Conservation (phyloP, 1,284 basidiomycete genomes). For the Moesziomyces sp. region DNA sequence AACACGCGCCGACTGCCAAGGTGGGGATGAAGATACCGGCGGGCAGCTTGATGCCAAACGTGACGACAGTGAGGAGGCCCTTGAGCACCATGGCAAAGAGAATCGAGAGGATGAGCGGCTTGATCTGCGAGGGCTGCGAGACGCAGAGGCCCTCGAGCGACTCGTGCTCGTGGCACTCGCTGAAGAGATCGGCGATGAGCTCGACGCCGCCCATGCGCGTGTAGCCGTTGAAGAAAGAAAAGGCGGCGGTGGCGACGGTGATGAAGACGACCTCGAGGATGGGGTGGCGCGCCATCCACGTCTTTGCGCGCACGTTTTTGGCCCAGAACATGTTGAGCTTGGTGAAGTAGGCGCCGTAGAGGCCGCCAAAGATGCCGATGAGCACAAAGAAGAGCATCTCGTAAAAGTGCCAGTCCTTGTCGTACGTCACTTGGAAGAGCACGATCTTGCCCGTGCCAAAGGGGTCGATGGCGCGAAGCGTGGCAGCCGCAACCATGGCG, state of each 20-base stretch:
- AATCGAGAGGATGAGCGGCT: constrained; percentile 77
- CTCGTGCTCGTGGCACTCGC: constrained; percentile 72
- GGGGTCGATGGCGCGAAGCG: constrained; percentile 80
- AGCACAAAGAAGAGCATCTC: constrained; percentile 82
- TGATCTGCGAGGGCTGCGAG: constrained; percentile 75
- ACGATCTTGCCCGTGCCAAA: constrained; percentile 76
- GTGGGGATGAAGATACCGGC: constrained; percentile 98
- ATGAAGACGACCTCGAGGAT: constrained; percentile 86
- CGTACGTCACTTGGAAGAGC: constrained; percentile 84
- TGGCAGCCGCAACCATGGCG: constrained; percentile 62
- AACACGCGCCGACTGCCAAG: constrained; percentile 92
- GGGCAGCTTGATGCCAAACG: constrained; percentile 80
- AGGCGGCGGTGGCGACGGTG: constrained; percentile 68
- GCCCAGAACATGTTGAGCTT: constrained; percentile 86
- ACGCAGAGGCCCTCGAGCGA: constrained; percentile 77
- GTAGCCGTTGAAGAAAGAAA: constrained; percentile 90
- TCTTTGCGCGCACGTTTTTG: constrained; percentile 58
- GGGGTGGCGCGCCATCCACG: constrained; percentile 73
- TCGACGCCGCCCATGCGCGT: constrained; percentile 95
- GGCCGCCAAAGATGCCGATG: constrained; percentile 78
- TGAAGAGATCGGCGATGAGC: constrained; percentile 74
- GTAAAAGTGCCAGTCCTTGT: constrained; percentile 89
- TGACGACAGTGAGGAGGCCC: constrained; percentile 84
- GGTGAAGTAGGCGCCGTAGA: constrained; percentile 94
- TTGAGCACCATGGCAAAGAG: constrained; percentile 72